Conservation (phyloP, 2,329 filamentous ascomycete species). For the Dactylellina cionopaga region DNA sequence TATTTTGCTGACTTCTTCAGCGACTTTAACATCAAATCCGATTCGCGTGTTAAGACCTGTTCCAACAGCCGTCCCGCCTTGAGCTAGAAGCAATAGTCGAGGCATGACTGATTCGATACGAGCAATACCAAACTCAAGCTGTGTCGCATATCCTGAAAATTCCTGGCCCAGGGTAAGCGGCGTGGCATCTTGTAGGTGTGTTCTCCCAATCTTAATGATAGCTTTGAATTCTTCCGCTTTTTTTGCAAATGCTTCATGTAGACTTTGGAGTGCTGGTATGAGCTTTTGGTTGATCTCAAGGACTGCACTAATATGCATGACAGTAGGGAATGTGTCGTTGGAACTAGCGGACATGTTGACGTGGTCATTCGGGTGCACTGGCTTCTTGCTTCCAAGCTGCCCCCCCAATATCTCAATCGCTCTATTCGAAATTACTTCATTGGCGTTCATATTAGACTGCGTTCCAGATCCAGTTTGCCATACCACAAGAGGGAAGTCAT, state of each 20-base stretch:
- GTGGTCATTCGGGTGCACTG: constrained; percentile 98
- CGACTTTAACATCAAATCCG: constrained; percentile 93
- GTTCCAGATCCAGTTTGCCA: constrained; percentile 99
- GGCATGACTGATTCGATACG: constrained; percentile 84
- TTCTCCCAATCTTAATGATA: constrained; percentile 99
- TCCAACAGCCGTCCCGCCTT: constrained; percentile 95
- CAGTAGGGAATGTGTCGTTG: constrained; percentile 98
- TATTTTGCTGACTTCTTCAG: constrained; percentile 88
- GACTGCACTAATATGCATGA: constrained; percentile 99
- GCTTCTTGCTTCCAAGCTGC: constrained; percentile 94
- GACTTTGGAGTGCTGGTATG: constrained; percentile 80
- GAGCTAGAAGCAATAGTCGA: constrained; percentile 84
- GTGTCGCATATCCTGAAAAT: constrained; percentile 95
- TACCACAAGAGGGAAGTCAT: constrained; percentile 95
- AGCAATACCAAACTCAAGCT: constrained; percentile 89
- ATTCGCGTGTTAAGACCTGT: constrained; percentile 97
- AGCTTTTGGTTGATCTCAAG: constrained; percentile 89
- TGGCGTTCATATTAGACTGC: constrained; percentile 99
- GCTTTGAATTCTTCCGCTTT: constrained; percentile 91
- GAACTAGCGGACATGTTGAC: constrained; percentile 99
- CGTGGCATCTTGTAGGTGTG: constrained; percentile 96
- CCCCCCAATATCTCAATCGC: constrained; percentile 98
- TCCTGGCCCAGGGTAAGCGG: constrained; percentile 95
- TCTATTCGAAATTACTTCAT: constrained; percentile 99
- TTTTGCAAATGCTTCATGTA: constrained; percentile 83